Evolutionary conservation across 2,329 filamentous ascomycete genomes (phyloP).

Genomic region (Periconia sp.): DNA sequence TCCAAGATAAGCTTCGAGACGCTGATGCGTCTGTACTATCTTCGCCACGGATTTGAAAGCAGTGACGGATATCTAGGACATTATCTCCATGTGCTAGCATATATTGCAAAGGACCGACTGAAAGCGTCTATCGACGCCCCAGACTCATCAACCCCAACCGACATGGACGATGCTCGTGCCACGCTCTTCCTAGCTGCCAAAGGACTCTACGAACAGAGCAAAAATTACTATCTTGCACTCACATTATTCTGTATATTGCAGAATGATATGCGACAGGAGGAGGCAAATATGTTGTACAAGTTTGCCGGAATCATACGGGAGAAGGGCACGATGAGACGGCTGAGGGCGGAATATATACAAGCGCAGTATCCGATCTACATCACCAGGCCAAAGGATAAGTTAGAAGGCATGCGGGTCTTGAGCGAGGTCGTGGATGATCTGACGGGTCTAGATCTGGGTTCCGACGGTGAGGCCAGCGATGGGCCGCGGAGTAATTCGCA

Average conservation of each 20-base stretch:
- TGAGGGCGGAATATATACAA: background rate
- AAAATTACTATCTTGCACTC: conserved; percentile 3
- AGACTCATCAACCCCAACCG: background rate
- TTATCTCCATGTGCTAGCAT: background rate
- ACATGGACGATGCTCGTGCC: background rate
- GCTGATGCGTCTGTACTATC: conserved; percentile 3
- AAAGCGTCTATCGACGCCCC: background rate
- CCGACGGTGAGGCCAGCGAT: background rate
- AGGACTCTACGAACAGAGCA: conserved; percentile 2
- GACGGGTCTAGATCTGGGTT: background rate
- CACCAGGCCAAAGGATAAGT: background rate
- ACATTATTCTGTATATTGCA: background rate
- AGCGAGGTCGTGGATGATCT: background rate
- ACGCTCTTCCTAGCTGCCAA: conserved; percentile 4
- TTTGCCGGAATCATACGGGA: background rate
- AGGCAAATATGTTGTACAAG: background rate
- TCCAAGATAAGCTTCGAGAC: conserved; percentile 1
- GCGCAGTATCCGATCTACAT: background rate
- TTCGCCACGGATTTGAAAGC: conserved; percentile 2
- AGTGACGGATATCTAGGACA: background rate
- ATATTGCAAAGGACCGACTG: background rate
- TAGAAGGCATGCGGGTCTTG: background rate
- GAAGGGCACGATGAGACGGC: background rate
- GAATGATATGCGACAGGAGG: conserved; percentile 1
- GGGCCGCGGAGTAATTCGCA: too few relatives aligned